Conservation (phyloP, 2,329 filamentous ascomycete genomes). For the Reticulascus tulasneorum region DNA sequence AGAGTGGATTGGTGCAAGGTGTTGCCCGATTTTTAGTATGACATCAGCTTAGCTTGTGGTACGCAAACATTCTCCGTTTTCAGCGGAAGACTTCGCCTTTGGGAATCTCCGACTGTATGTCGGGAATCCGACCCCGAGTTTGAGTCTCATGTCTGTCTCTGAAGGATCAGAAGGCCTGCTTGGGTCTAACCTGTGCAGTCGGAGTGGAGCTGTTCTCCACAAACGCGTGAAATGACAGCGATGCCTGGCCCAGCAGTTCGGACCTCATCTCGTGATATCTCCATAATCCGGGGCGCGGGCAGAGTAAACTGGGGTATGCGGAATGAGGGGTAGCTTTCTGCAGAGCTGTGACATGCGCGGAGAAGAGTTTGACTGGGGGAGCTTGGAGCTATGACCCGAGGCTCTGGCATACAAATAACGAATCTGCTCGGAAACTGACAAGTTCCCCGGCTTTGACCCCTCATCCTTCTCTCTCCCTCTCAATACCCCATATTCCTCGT, state of each 20-base stretch:
- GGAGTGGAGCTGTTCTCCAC: too few species aligned
- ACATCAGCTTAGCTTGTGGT: too few species aligned
- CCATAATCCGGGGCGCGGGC: slow-evolving; percentile 14
- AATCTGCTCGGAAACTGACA: slow-evolving; percentile 10
- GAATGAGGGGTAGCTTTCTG: slow-evolving; percentile 15
- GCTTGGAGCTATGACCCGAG: slow-evolving; percentile 4
- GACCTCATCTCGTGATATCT: slow-evolving; percentile 15
- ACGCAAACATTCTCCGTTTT: too few species aligned
- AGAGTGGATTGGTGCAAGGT: slow-evolving; percentile 7
- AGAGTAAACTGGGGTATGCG: slow-evolving; percentile 5
- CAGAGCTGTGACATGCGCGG: slow-evolving; percentile 7
- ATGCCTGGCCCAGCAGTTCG: slow-evolving; percentile 8
- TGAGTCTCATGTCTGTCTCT: too few species aligned
- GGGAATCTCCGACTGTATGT: too few species aligned
- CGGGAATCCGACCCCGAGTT: too few species aligned
- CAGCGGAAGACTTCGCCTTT: too few species aligned
- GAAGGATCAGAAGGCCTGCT: too few species aligned
- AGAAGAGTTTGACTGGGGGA: slow-evolving; percentile 3
- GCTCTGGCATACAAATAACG: slow-evolving; percentile 13
- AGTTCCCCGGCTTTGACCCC: neutral
- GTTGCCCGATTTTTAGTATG: slow-evolving; percentile 8
- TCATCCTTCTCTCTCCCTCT: neutral
- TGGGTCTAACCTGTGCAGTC: too few species aligned
- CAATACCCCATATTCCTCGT: slow-evolving; percentile 6
- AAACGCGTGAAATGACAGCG: too few species aligned